A percentile compares a stretch with the other conserved stretches of the same genome.
These are phyloP conservation scores for Hypoxylon sp. DNA, from an alignment of 2,329 filamentous ascomycete species.

Conservation along the genomic window DNA sequence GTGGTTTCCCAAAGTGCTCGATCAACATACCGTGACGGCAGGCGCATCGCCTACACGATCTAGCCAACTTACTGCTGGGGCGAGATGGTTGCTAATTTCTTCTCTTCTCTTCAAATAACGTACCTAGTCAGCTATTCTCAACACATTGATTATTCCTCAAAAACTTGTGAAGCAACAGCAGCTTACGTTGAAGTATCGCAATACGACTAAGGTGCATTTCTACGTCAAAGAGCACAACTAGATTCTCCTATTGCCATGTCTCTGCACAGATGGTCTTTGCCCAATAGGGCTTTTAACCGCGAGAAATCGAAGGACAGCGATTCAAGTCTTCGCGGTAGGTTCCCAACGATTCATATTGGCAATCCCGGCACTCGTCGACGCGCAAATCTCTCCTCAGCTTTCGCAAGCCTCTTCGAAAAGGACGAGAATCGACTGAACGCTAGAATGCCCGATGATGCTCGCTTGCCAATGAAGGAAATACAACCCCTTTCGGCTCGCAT, in stretches of 20 bases:
- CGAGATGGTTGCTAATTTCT: neutral
- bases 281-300: conserved; percentile 37
- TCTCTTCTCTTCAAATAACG: conserved; percentile 15
- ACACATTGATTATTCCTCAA: conserved; percentile 26
- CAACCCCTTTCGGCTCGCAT: conserved; percentile 26
- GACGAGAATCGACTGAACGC: conserved; percentile 31
- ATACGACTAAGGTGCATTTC: conserved; percentile 32
- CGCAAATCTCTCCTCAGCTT: conserved; percentile 35
- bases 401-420: conserved; percentile 41
- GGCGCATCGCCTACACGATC: neutral
- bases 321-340: conserved; percentile 19
- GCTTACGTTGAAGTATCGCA: conserved; percentile 22
- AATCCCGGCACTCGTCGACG: conserved; percentile 25
- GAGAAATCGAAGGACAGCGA: conserved; percentile 34
- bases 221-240: conserved; percentile 34
- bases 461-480: neutral
- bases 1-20: neutral
- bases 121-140: conserved; percentile 22
- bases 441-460: neutral
- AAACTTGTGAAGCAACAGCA: conserved; percentile 18
- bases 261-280: conserved; percentile 42
- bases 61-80: neutral
- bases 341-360: conserved; percentile 37
- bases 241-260: conserved; percentile 39
- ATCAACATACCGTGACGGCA: neutral